These are phyloP conservation scores for Ilex paraguariensis DNA, from an alignment of 305 asterid species.

Conservation along the genomic window DNA sequence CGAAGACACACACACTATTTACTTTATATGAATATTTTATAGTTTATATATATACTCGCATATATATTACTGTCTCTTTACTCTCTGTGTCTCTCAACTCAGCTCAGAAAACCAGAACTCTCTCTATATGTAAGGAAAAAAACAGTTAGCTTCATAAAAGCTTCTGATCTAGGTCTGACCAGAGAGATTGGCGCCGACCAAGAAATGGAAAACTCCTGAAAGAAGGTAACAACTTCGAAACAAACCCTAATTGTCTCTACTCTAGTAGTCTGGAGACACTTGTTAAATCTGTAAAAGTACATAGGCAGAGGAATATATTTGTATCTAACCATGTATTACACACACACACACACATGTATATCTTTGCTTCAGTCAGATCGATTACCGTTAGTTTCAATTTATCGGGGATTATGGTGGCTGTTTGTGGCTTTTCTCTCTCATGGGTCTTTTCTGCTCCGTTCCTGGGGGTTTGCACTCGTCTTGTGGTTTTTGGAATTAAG, in stretches of 20 bases:
- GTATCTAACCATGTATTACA: too few relatives aligned
- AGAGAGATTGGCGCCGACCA: conserved; percentile 17
- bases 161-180: conserved; percentile 43
- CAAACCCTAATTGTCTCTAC: conserved; percentile 29
- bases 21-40: too few relatives aligned
- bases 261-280: not conserved
- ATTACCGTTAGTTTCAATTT: not conserved
- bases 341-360: too few relatives aligned
- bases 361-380: not conserved
- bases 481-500: not conserved
- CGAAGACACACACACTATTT: too few relatives aligned
- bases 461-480: not conserved
- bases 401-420: not conserved
- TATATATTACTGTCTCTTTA: not conserved
- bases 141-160: conserved; percentile 35
- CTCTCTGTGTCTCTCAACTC: conserved; percentile 24
- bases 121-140: conserved; percentile 18
- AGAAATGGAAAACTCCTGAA: conserved; percentile 21
- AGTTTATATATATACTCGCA: too few relatives aligned
- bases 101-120: conserved; percentile 20
- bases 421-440: not conserved
- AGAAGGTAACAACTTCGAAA: conserved; percentile 15
- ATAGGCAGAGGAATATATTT: not conserved
- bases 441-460: not conserved
- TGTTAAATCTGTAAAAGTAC: not conserved